Evolutionary conservation across 2,329 filamentous ascomycete genomes (phyloP), one percentile per base, ranked within the genome.

Genomic region (Epichloe bromicola): DNA sequence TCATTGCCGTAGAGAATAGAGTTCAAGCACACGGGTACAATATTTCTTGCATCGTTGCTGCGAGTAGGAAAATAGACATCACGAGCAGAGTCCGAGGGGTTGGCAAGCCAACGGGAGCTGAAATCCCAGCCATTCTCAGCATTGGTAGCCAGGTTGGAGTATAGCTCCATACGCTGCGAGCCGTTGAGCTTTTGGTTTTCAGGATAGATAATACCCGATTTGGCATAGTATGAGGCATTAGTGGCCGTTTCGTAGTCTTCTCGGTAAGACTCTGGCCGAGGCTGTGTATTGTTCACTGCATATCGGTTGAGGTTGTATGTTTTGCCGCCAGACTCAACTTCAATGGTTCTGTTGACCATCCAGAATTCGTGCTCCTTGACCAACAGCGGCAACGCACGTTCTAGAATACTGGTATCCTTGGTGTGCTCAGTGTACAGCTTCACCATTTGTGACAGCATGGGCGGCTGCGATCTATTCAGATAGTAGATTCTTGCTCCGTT

Each of bases 41-140:
- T 72, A 44, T 78, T 72, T 51, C 69, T 67, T 6, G 74, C 75
- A 62, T 84, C 83, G 42, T 85, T 72, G 14, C 74, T 81, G 34
- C 81, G 75, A 8, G 85, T 70, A 0, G 82, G 82, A 65, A 85
- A 85, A 62, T 79, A 83, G 19, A 75, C 70, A 57, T 83, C 78
- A 26, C 68, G 65, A 36, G 74, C 73, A 6, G 81, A 79, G 59
- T 84, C 80, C 4, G 65, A 61, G 0, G 80, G 80, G 20, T 72
- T 74, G 10, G 68, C 65, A 39, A 84, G 65, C 76, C 76, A 85
- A 48, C 82, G 75, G 0, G 74, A 66, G 8, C 66, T 70, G 58
- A 83, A 86, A 61, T 86, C 82, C 75, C 78, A 80, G 30, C 82
- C 82, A 5, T 75, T 79, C 62, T 85, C 82, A 19, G 82, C 82